Percentiles rank a stretch among this genome's conserved stretches.
Conservation (phyloP, 2,329 filamentous ascomycete species). For the Monilinia aucupariae region DNA sequence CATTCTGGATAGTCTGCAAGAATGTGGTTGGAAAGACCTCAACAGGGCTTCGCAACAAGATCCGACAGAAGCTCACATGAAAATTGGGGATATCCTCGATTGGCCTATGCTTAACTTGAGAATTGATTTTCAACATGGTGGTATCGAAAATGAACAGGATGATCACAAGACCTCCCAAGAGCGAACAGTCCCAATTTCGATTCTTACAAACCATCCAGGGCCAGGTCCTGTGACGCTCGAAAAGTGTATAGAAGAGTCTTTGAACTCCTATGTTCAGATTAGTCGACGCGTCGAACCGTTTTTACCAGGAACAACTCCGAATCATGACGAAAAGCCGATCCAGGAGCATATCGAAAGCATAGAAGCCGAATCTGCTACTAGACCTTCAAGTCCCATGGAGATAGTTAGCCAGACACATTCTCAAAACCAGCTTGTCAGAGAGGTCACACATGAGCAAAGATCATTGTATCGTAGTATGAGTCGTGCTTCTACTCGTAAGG, state of each 20-base stretch:
- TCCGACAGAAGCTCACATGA: constrained; percentile 90
- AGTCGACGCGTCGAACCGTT: constrained; percentile 64
- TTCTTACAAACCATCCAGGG: constrained; percentile 62
- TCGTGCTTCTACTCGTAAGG: constrained; percentile 33
- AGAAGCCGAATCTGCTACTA: constrained; percentile 23
- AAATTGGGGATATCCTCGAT: constrained; percentile 85
- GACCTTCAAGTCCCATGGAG: constrained; percentile 21
- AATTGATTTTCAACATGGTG: constrained; percentile 91
- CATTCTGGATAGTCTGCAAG: constrained; percentile 74
- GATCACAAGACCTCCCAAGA: constrained; percentile 96
- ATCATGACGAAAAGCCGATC: constrained; percentile 22
- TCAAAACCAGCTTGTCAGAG: constrained; percentile 4
- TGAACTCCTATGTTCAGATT: constrained; percentile 82
- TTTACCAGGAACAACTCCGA: constrained; percentile 39
- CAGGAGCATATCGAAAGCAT: constrained; percentile 27
- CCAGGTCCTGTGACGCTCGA: constrained; percentile 63
- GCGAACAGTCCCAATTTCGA: constrained; percentile 80
- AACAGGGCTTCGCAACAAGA: constrained; percentile 78
- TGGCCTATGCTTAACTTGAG: constrained; percentile 83
- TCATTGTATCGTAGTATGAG: constrained; percentile 37
- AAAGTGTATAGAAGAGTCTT: constrained; percentile 88
- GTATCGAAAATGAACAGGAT: constrained; percentile 72
- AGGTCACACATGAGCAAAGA: constrained; percentile 7
- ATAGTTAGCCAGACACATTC: background rate
- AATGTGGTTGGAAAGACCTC: constrained; percentile 86